phyloP scores from a whole-genome alignment of 2,329 filamentous ascomycete species.

The Botrytis deweyae region DNA sequence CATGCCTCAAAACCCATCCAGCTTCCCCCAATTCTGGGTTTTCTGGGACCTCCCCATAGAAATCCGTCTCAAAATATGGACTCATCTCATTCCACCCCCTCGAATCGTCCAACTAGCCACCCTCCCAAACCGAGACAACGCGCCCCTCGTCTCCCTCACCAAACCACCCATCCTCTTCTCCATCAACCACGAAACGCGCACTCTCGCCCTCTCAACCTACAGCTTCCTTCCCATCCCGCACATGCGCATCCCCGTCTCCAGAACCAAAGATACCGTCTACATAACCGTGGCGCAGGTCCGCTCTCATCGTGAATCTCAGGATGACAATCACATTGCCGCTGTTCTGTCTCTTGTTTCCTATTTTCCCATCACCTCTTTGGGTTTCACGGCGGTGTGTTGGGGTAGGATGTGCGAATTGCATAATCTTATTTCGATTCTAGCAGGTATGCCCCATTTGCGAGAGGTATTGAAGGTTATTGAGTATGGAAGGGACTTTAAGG shows the following conservation, averaged over 20 bases:
- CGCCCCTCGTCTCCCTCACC: neutral
- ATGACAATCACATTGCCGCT: neutral
- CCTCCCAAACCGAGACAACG: neutral
- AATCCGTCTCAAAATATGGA: neutral
- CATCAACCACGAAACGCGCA: conserved; percentile 15
- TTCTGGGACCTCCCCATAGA: neutral
- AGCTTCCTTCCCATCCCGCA: neutral
- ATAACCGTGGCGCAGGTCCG: neutral
- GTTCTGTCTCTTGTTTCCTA: neutral
- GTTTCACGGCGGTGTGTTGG: neutral
- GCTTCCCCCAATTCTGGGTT: neutral
- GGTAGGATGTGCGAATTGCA: neutral
- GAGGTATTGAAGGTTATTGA: neutral
- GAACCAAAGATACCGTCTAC: neutral
- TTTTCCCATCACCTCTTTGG: neutral
- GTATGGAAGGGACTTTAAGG: neutral
- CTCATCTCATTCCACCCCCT: neutral
- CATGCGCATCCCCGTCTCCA: neutral
- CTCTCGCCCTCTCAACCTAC: neutral
- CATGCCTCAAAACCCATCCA: neutral
- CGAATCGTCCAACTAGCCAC: neutral
- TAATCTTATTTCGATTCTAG: neutral
- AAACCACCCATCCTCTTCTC: neutral
- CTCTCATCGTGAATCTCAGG: neutral
- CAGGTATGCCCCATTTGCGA: neutral